Conservation (phyloP, 495 filamentous ascomycete species). For the Penicillium tannophilum region DNA sequence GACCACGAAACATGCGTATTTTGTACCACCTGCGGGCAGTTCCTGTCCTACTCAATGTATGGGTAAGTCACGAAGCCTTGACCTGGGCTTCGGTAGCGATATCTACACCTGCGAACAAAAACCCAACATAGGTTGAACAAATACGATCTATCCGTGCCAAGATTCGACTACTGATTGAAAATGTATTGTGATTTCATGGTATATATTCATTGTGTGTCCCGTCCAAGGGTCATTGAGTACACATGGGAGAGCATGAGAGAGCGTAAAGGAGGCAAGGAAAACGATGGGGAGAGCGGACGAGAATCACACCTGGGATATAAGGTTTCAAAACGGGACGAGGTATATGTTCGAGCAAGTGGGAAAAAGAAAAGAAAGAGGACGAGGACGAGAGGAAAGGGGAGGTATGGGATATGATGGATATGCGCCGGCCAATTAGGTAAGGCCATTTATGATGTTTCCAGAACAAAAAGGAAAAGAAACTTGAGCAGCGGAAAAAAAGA, state of each 20-base stretch:
- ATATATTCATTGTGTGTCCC: slow-evolving; percentile 34
- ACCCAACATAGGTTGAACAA: no score
- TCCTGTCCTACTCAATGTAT: no score
- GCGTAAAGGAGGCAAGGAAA: slow-evolving; percentile 17
- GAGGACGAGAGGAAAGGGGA: slow-evolving; percentile 4
- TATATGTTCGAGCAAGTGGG: slow-evolving; percentile 23
- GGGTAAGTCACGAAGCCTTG: no score
- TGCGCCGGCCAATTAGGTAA: slow-evolving; percentile 29
- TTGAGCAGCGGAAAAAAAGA: slow-evolving; percentile 17
- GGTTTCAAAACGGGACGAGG: slow-evolving; percentile 7
- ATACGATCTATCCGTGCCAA: no score
- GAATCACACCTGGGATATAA: slow-evolving; percentile 13
- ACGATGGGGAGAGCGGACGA: slow-evolving; percentile 24
- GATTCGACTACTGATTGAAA: no score
- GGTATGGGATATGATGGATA: slow-evolving; percentile 25
- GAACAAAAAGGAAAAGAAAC: slow-evolving; percentile 14
- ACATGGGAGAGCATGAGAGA: slow-evolving; percentile 23
- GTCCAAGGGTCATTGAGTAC: slow-evolving; percentile 27
- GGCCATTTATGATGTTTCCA: slow-evolving; percentile 32
- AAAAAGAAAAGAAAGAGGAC: neutral
- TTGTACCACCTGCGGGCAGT: no score
- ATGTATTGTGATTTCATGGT: slow-evolving; percentile 16
- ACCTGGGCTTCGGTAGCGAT: no score
- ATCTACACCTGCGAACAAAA: no score
- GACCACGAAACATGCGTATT: no score